Evolutionary conservation across 225 moss, liverwort and hornwort genomes (phyloP).

Genomic region (Pseudoscleropodium purum): DNA sequence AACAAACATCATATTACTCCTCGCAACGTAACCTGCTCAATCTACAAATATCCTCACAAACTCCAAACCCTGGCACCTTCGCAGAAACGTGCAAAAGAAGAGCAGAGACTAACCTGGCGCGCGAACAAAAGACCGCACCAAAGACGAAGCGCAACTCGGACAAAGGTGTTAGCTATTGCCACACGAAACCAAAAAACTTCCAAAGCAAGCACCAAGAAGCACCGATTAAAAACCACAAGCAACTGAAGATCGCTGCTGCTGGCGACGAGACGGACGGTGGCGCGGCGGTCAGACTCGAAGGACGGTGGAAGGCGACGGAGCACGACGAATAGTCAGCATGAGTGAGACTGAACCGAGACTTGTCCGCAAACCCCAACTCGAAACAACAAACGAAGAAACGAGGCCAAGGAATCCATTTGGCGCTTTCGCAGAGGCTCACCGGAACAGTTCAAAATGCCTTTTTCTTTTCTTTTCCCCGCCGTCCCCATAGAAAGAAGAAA

Average conservation of each 20-base stretch:
- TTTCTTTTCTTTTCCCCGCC: too few species aligned
- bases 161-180: too few species aligned
- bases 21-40: not conserved
- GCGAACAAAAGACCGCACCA: not conserved
- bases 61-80: not conserved
- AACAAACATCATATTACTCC: not conserved
- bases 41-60: not conserved
- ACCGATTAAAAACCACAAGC: not conserved
- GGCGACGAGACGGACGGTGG: not conserved
- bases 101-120: not conserved
- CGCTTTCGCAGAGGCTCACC: not conserved
- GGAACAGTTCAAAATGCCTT: not conserved
- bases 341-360: not conserved
- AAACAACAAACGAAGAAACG: not conserved
- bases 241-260: not conserved
- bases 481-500: too few species aligned
- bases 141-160: not conserved
- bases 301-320: conserved; percentile 15
- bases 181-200: not conserved
- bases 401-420: not conserved
- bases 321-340: not conserved
- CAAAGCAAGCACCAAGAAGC: not conserved
- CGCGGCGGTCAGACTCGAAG: not conserved
- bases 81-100: not conserved
- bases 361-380: not conserved